Evolutionary conservation across 176 grass and related monocot species (phyloP), one percentile per base, ranked within the genome.

Genomic region (Aechmea fasciata): DNA sequence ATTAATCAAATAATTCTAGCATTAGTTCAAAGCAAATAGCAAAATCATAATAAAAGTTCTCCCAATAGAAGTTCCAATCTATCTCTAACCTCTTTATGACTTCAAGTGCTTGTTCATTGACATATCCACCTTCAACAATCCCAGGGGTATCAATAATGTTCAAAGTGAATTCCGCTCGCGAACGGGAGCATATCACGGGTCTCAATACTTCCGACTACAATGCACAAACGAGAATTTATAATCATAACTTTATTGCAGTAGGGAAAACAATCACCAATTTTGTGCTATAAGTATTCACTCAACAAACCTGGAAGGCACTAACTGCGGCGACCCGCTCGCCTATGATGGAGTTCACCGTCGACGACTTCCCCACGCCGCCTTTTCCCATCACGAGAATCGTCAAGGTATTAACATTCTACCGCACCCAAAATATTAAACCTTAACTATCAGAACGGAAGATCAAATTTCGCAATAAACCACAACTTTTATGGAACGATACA

Each of bases 301-400:
- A 52, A 33, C 12, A 51, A 68, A 76, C 74, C 74, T 76, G 74
- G 23, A 76, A 76, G 52, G 64, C 50, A 68, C 51, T 57, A 14
- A 76, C 74, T 57, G 74, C 6, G 11, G 64, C 65, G 11, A 66
- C 63, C 20, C 63, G 17, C 48, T 66, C 73, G 15, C 73, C 73
- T 12, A 75, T 20, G 3, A 75, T 53, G 49, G 73, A 75, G 59
- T 75, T 75, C 14, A 75, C 23, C 5, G 49, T 75, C 22, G 73
- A 76, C 10, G 74, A 76, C 65, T 76, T 67, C 25, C 64, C 64
- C 9, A 76, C 74, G 41, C 74, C 65, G 5, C 74, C 49, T 33
- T 76, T 76, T 24, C 74, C 64, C 64, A 76, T 76, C 74, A 76
- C 24, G 26, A 76, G 74, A 68, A 68, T 76, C 15, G 74, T 68